Evolutionary conservation across 2,329 filamentous ascomycete genomes (phyloP), one percentile per base, ranked within the genome.

Genomic region (Biscogniauxia sp.): DNA sequence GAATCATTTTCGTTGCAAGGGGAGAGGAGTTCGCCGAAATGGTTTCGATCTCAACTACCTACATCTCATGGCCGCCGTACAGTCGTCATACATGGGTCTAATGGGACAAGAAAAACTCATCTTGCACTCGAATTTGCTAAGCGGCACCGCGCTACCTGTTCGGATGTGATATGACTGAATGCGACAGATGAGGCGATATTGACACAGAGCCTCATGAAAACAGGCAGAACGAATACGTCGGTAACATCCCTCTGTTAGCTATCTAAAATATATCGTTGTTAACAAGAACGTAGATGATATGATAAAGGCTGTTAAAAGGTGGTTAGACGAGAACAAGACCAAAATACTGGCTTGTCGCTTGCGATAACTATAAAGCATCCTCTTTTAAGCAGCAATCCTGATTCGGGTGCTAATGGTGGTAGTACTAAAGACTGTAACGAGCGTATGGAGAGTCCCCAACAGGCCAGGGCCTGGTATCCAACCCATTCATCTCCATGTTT

Each of bases 281-380:
- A 49, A 56, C 32, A 20, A 61, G 23, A 49, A 66, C 20, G 11
- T 70, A 1, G 66, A 75, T 37, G 53, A 69, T 60, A 64, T 70
- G 28, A 58, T 74, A 2, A 56, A 63, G 20, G 72, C 69, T 26
- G 75, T 79, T 23, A 78, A 75, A 55, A 53, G 53, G 6, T 80
- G 75, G 78, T 67, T 82, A 5, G 65, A 70, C 51, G 55, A 71
- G 1, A 64, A 55, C 19, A 51, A 62, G 3, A 81, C 80, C 56
- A 69, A 69, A 64, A 17, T 61, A 62, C 2, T 81, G 74, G 77
- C 69, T 80, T 7, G 17, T 78, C 2, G 60, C 79, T 13, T 79
- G 71, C 55, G 75, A 79, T 57, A 79, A 80, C 55, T 77, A 77
- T 57, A 74, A 80, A 60, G n/a, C 73, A 77, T 50, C 76, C 75